Base-by-base conservation (phyloP, 495 filamentous ascomycete genomes). In the Ascodesmis nigricans region DNA sequence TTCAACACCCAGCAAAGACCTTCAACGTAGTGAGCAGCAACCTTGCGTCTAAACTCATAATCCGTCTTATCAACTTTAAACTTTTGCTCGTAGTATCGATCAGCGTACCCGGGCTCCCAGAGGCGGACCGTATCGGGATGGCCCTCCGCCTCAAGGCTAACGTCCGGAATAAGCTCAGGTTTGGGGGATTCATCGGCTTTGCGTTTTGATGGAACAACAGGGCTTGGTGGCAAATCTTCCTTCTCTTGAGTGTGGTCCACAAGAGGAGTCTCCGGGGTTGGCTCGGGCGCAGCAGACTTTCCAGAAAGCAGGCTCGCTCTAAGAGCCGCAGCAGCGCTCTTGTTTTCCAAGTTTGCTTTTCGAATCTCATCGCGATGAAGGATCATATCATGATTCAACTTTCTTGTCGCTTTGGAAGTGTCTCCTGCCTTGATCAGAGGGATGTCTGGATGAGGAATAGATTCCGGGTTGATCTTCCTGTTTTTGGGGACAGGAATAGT, bases 41-140 rank as follows among this genome's bases (percentile, higher is more conserved):
- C 90, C 53, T 87, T 73, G 55, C 81, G 74, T 36, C 87, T 71
- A 56, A 95, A 95, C 31, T 70, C 79, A 31, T 73, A 57, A 53
- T 99, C 75, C 22, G 75, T 64, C 1, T 76, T 67, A 35, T 76
- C 73, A 24, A 82, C 78, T n/a, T 72, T 56, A 55, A 99, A 99
- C 52, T 99, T 99, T 53, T 91, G 78, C 53, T 91, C 74, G 53
- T 99, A 99, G 54, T 99, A 99, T 23, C 87, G 64, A 50, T 92
- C 84, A 21, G 73, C 73, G 57, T 95, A 99, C 21, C 87, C 87
- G 36, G 77, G 66, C 48, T 95, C 90, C 90, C 87, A 99, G 9
- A 99, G 62, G 31, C 75, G 67, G 33, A 99, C 81, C 9, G 68
- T 78, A 45, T 99, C 87, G 31, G 64, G 62, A 1, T 75, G 64